These are phyloP conservation scores for Pseudonitzschia multiseries DNA, from an alignment of 108 stramenopile genomes.

Conservation along the genomic window DNA sequence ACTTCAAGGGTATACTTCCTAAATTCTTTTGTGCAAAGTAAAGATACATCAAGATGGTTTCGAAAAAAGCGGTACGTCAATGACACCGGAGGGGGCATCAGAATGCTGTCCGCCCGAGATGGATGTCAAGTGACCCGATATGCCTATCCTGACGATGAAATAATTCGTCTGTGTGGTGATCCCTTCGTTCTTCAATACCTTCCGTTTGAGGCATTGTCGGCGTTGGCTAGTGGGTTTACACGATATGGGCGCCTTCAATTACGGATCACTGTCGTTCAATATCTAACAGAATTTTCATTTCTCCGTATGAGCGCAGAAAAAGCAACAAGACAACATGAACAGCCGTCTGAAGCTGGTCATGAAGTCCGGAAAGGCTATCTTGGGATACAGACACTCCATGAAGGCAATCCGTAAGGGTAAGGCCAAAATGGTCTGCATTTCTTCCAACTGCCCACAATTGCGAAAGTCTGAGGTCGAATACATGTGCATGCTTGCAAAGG, in stretches of 20 bases:
- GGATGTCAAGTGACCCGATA: conserved; percentile 47
- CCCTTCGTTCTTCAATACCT: background rate
- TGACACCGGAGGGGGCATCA: conserved; percentile 90
- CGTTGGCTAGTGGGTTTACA: too few relatives aligned
- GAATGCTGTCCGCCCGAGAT: conserved; percentile 86
- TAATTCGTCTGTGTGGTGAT: background rate
- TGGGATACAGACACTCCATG: conserved; percentile 95
- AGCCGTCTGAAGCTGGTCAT: conserved; percentile 98
- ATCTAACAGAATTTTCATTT: too few relatives aligned
- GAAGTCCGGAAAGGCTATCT: conserved; percentile 96
- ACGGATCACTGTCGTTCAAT: conserved; percentile 10
- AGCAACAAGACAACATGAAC: conserved; percentile 96
- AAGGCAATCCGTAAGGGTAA: conserved; percentile 92
- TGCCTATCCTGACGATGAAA: background rate
- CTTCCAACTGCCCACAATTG: conserved; percentile 96
- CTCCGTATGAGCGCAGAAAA: conserved; percentile 52
- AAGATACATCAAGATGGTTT: conserved; percentile 60
- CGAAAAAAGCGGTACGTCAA: conserved; percentile 85
- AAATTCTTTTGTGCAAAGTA: background rate
- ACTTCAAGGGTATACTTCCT: background rate
- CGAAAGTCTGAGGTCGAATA: conserved; percentile 99
- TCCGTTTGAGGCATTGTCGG: too few relatives aligned
- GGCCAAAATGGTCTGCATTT: conserved; percentile 95
- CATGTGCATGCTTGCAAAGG: conserved; percentile 98
- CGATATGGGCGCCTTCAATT: too few relatives aligned